Evolutionary conservation across 768 basidiomycete species (phyloP).

Genomic region (Podaxis sp.): DNA sequence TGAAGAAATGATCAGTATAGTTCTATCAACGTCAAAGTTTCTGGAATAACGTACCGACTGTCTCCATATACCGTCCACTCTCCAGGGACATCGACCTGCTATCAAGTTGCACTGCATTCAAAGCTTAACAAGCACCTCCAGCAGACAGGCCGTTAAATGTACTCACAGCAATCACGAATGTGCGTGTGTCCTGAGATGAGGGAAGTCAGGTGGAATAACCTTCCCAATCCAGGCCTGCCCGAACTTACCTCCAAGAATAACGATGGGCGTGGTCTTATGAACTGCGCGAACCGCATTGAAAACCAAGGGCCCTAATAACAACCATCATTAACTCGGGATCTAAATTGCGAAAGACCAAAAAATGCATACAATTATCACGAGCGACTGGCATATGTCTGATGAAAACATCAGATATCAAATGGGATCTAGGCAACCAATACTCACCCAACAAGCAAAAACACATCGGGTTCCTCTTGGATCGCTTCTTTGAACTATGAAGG

Average conservation of each 20-base stretch:
- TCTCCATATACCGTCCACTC: slow-evolving; percentile 92
- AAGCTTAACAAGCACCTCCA: not conserved
- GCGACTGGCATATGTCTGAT: slow-evolving; percentile 81
- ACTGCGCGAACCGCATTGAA: slow-evolving; percentile 71
- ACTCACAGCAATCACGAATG: slow-evolving; percentile 75
- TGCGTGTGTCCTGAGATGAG: slow-evolving; percentile 61
- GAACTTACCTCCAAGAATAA: slow-evolving; percentile 71
- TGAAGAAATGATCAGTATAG: not conserved
- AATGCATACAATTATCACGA: slow-evolving; percentile 57
- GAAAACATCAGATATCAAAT: not conserved
- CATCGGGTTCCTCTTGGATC: slow-evolving; percentile 77
- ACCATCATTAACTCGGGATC: not conserved
- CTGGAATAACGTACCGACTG: slow-evolving; percentile 55
- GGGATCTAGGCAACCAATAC: slow-evolving; percentile 17
- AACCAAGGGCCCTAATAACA: slow-evolving; percentile 60
- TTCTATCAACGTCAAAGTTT: not conserved
- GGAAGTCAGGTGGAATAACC: not conserved
- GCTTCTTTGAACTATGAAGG: slow-evolving; percentile 66
- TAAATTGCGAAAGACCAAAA: not conserved
- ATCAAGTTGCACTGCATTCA: slow-evolving; percentile 58
- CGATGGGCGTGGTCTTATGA: slow-evolving; percentile 75
- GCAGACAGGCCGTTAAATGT: not conserved
- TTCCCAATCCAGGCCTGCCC: not conserved
- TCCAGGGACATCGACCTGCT: slow-evolving; percentile 77
- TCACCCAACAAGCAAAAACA: slow-evolving; percentile 75